Conservation (phyloP, 2,329 filamentous ascomycete genomes). For the Calonectria pteridis region DNA sequence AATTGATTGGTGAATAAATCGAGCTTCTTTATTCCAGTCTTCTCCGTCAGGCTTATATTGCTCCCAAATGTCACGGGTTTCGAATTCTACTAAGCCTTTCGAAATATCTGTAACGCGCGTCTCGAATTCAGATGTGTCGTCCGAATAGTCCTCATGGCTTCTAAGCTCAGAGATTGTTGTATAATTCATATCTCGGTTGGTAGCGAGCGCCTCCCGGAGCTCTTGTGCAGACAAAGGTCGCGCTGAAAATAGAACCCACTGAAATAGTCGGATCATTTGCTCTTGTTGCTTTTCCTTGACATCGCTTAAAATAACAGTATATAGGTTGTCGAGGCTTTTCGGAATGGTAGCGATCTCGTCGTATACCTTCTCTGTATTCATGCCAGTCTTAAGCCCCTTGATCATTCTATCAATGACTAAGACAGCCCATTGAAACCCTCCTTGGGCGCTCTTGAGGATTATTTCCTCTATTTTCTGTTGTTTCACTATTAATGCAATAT, state of each 20-base stretch:
- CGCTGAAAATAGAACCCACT: constrained; percentile 15
- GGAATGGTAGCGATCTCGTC: background rate
- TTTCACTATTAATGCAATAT: too few species aligned
- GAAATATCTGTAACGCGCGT: constrained; percentile 6
- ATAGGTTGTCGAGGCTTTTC: background rate
- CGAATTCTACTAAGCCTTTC: constrained; percentile 4
- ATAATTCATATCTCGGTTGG: background rate
- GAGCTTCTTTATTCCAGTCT: constrained; percentile 6
- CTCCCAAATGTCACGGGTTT: constrained; percentile 13
- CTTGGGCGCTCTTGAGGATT: constrained; percentile 8
- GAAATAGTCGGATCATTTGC: constrained; percentile 6
- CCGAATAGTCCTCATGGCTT: background rate
- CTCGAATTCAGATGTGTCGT: background rate
- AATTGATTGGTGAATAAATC: background rate
- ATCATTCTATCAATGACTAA: background rate
- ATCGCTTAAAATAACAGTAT: background rate
- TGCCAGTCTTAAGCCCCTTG: background rate
- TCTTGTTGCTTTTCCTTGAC: background rate
- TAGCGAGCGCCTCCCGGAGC: constrained; percentile 13
- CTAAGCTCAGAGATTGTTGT: background rate
- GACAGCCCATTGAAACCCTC: constrained; percentile 14
- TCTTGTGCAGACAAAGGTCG: constrained; percentile 12
- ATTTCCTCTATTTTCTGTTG: background rate
- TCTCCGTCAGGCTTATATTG: constrained; percentile 5
- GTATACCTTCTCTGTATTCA: background rate